These are phyloP conservation scores for Sinapis alba DNA, from an alignment of 441 rosid genomes.

Conservation along the genomic window DNA sequence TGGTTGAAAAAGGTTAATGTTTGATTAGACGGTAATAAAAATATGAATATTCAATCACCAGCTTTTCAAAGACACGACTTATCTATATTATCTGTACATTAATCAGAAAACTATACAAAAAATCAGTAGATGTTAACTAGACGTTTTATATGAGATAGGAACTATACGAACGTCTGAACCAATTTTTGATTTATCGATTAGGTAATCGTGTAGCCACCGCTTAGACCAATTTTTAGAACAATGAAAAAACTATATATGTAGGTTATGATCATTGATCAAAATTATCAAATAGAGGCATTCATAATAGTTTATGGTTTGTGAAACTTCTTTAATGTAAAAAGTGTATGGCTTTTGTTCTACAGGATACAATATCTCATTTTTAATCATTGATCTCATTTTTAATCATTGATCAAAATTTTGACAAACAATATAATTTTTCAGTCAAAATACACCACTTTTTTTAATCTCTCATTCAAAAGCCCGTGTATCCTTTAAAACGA, in stretches of 20 bases:
- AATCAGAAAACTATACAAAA: conserved; percentile 1
- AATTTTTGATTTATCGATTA: neutral
- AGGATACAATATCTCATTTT: neutral
- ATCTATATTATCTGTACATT: conserved; percentile 23
- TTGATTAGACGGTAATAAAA: conserved; percentile 13
- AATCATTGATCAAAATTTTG: neutral
- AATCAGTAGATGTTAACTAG: neutral
- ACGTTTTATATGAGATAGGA: neutral
- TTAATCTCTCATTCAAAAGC: neutral
- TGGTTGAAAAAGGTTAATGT: conserved; percentile 8
- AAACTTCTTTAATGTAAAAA: neutral
- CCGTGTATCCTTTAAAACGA: neutral
- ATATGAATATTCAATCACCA: conserved; percentile 13
- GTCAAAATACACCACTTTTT: neutral
- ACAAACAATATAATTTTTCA: neutral
- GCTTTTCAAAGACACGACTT: conserved; percentile 37
- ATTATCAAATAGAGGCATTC: neutral
- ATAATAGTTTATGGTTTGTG: neutral
- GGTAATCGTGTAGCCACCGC: neutral
- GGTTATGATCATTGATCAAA: neutral
- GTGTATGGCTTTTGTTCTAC: neutral
- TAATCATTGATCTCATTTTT: neutral
- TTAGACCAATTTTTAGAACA: neutral
- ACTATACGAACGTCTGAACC: neutral
- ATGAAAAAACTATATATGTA: neutral